Conservation (phyloP, 495 filamentous ascomycete species). For the Sphaerosporella brunnea region DNA sequence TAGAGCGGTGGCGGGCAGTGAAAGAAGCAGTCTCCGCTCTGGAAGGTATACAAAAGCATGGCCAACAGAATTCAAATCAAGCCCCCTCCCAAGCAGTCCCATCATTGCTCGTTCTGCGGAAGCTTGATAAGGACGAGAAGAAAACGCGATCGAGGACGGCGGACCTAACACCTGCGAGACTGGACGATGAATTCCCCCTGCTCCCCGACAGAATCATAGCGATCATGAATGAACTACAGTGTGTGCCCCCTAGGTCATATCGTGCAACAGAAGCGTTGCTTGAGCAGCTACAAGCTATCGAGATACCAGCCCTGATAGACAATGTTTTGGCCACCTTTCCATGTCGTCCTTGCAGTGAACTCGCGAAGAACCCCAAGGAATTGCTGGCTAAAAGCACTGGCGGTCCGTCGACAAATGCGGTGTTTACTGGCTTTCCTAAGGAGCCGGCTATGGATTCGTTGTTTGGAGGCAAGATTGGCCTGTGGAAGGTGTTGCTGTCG, state of each 20-base stretch:
- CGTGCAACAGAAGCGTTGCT: background rate
- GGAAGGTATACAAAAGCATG: background rate
- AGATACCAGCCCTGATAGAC: background rate
- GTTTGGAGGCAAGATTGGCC: conserved; percentile 26
- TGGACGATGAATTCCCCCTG: background rate
- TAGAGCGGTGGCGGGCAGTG: background rate
- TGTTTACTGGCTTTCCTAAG: background rate
- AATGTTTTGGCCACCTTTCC: conserved; percentile 6
- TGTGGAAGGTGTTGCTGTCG: conserved; percentile 31
- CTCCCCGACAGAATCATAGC: background rate
- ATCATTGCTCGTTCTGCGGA: background rate
- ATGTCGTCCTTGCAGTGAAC: conserved; percentile 9
- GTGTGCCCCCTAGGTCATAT: background rate
- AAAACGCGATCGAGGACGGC: background rate
- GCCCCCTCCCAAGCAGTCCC: background rate
- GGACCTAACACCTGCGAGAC: background rate
- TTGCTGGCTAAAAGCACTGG: background rate
- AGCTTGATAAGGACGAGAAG: background rate
- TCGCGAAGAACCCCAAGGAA: background rate
- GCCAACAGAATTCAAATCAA: background rate
- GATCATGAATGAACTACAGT: background rate
- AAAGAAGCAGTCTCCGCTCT: background rate
- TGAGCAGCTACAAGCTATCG: background rate
- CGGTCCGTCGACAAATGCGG: background rate
- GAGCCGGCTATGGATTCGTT: conserved; percentile 6